Evolutionary conservation across 352 stramenopile species (phyloP).

Genomic region (Globisporangium paroecandrum): DNA sequence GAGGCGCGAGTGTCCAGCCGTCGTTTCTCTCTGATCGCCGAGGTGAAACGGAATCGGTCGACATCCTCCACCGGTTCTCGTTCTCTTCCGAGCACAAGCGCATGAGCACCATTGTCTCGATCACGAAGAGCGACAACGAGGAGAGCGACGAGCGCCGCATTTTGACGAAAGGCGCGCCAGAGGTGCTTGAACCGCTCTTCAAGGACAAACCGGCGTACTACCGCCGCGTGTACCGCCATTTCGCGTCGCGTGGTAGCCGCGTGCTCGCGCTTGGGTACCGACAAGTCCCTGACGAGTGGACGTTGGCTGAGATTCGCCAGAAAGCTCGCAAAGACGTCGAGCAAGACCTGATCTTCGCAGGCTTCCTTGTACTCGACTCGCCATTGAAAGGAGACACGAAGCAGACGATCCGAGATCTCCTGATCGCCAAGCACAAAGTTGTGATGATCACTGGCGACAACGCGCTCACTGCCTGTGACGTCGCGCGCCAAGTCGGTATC

Average conservation of each 20-base stretch:
- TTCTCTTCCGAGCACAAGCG: conserved; percentile 90
- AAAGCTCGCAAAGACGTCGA: conserved; percentile 66
- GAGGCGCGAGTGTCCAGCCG: conserved; percentile 21
- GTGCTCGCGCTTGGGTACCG: conserved; percentile 90
- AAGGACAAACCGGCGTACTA: conserved; percentile 71
- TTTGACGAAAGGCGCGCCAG: conserved; percentile 93
- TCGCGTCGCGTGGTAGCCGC: conserved; percentile 35
- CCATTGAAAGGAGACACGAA: conserved; percentile 91
- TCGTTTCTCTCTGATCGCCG: conserved; percentile 27
- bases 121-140: conserved; percentile 32
- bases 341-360: conserved; percentile 81
- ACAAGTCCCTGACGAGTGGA: conserved; percentile 30
- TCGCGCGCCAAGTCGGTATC: conserved; percentile 88
- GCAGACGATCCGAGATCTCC: conserved; percentile 80
- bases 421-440: conserved; percentile 65
- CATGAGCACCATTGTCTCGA: conserved; percentile 87
- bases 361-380: conserved; percentile 92
- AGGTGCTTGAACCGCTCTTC: conserved; percentile 83
- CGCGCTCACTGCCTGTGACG: conserved; percentile 90
- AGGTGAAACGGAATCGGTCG: conserved; percentile 30
- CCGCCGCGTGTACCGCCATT: conserved; percentile 35
- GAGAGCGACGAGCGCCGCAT: conserved; percentile 31
- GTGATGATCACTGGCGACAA: conserved; percentile 96
- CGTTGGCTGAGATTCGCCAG: conserved; percentile 22
- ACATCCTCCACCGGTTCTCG: conserved; percentile 80